phyloP scores from a whole-genome alignment of 2,329 filamentous ascomycete genomes.

The Ophiostoma australiae region DNA sequence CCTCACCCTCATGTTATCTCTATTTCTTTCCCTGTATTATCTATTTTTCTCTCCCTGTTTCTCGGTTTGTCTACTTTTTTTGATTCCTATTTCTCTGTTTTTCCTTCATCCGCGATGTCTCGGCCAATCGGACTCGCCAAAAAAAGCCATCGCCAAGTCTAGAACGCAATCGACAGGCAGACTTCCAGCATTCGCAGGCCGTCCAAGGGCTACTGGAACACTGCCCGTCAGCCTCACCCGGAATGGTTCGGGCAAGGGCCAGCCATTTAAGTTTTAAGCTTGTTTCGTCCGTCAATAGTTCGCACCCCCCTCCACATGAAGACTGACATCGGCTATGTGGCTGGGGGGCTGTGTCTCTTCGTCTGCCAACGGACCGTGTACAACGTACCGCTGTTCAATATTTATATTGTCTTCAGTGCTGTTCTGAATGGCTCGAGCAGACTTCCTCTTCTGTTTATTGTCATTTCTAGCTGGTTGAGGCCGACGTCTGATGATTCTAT shows the following conservation, averaged over 20 bases:
- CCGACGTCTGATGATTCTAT: neutral
- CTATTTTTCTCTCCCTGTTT: neutral
- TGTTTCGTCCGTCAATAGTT: neutral
- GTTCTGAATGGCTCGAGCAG: neutral
- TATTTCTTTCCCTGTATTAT: neutral
- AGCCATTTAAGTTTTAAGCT: neutral
- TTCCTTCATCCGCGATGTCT: neutral
- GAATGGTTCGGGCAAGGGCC: neutral
- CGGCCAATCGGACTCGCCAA: neutral
- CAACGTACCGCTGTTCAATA: neutral
- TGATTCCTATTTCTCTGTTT: neutral
- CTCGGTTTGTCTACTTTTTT: neutral
- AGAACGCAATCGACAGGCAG: conserved; percentile 6
- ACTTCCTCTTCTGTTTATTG: neutral
- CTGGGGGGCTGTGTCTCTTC: neutral
- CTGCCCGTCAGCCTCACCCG: neutral
- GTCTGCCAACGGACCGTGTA: neutral
- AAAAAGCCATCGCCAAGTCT: conserved; percentile 1
- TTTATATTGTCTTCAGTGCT: neutral
- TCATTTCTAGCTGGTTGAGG: neutral
- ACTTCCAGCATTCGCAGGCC: neutral
- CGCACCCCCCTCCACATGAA: neutral
- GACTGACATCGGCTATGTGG: neutral
- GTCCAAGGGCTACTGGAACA: neutral
- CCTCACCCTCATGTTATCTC: no score